These are phyloP conservation scores for Drechmeria coniospora DNA, from an alignment of 2,329 filamentous ascomycete genomes.

Conservation along the genomic window DNA sequence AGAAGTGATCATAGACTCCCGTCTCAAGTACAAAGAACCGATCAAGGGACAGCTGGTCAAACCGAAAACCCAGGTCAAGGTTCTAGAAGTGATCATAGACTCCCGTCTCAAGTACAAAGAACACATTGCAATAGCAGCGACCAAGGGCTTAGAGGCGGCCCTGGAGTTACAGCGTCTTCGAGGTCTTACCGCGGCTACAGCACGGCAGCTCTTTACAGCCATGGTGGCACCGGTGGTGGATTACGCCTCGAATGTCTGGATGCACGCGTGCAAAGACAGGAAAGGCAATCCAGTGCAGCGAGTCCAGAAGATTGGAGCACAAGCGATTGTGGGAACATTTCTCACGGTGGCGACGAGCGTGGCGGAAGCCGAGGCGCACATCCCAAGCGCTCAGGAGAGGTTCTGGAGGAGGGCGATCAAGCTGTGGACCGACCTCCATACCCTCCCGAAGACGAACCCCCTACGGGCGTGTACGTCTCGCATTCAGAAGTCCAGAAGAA, in stretches of 20 bases:
- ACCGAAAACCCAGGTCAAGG: background rate
- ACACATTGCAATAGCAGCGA: too few relatives aligned
- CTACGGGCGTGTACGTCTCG: background rate
- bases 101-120: too few relatives aligned
- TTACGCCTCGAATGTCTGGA: background rate
- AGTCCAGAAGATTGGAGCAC: background rate
- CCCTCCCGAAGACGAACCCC: background rate
- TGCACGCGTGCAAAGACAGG: background rate
- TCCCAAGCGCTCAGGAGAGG: background rate
- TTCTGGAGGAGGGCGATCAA: background rate
- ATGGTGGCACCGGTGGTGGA: background rate
- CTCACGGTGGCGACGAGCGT: conserved; percentile 4
- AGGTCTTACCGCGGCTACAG: background rate
- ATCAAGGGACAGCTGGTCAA: background rate
- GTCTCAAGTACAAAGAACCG: too few relatives aligned
- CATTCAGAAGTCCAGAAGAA: background rate
- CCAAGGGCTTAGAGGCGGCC: background rate
- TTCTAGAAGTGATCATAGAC: background rate
- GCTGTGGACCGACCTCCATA: conserved; percentile 1
- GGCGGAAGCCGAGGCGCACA: background rate
- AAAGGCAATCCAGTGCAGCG: background rate
- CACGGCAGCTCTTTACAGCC: background rate
- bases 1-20: background rate
- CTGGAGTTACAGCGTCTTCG: background rate
- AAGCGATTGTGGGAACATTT: conserved; percentile 6